Evolutionary conservation across 106 monocot genomes (phyloP).

Genomic region (Narthecium ossifragum): DNA sequence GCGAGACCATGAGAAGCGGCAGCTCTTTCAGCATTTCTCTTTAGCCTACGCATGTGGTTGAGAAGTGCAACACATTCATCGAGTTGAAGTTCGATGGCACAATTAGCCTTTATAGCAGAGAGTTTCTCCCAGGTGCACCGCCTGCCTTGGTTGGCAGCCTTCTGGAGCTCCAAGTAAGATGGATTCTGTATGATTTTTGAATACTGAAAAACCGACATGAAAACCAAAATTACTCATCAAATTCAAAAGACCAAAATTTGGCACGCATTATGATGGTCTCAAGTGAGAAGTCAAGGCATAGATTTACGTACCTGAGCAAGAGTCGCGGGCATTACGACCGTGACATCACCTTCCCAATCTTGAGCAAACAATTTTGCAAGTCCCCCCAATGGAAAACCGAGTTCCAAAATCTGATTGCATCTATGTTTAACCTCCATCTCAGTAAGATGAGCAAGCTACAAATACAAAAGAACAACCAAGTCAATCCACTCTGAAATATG

Average conservation of each 20-base stretch:
- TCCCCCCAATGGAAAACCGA: constrained; percentile 86
- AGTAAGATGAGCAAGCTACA: constrained; percentile 80
- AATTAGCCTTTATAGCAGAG: constrained; percentile 88
- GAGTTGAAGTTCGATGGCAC: constrained; percentile 82
- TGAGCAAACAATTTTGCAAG: constrained; percentile 91
- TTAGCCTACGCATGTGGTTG: constrained; percentile 81
- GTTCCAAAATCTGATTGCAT: constrained; percentile 86
- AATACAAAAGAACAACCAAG: background rate
- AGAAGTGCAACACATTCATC: constrained; percentile 90
- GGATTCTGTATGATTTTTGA: constrained; percentile 92
- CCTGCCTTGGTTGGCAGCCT: constrained; percentile 86
- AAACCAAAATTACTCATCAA: background rate
- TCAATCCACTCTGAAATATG: background rate
- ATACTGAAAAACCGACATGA: constrained; percentile 30
- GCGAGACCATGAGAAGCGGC: constrained; percentile 43
- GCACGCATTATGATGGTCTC: too few relatives aligned
- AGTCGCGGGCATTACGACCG: constrained; percentile 95
- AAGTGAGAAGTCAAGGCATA: too few relatives aligned
- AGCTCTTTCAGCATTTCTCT: constrained; percentile 61
- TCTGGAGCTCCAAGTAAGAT: constrained; percentile 72
- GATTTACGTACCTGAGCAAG: constrained; percentile 60
- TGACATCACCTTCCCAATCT: constrained; percentile 98
- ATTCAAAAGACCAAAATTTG: background rate
- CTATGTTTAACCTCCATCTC: constrained; percentile 98
- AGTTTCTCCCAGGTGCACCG: constrained; percentile 99